These are phyloP conservation scores for Penicillium angulare DNA, from an alignment of 495 filamentous ascomycete genomes.

Conservation along the genomic window DNA sequence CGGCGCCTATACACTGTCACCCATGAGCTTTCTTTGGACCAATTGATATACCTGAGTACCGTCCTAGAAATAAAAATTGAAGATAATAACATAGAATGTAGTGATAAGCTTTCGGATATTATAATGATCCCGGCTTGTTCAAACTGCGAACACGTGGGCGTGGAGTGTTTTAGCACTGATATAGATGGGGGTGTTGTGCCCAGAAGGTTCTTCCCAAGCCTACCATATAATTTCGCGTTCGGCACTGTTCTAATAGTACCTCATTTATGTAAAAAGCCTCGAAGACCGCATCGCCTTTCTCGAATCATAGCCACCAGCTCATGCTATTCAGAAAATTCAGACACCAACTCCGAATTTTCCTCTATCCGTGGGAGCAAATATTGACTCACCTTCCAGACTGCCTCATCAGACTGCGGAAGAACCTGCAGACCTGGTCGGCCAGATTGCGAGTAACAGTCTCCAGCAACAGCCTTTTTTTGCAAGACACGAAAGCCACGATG, in stretches of 20 bases:
- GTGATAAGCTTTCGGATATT: too few species aligned
- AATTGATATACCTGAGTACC: too few species aligned
- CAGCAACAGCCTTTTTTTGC: not conserved
- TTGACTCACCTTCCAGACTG: not conserved
- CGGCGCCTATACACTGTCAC: too few species aligned
- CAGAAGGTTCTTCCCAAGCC: not conserved
- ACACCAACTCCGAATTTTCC: not conserved
- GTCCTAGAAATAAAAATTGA: too few species aligned
- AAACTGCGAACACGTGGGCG: not conserved
- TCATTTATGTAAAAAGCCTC: not conserved
- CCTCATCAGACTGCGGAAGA: not conserved
- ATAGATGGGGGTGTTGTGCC: not conserved
- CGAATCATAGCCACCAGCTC: not conserved
- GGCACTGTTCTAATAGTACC: not conserved
- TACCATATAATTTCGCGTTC: not conserved
- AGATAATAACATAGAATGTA: too few species aligned
- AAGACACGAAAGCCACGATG: not conserved
- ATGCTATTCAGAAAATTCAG: not conserved
- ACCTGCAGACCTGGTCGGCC: not conserved
- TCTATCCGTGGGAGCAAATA: not conserved
- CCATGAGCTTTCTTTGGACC: too few species aligned
- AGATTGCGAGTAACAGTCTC: not conserved
- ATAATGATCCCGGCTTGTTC: not conserved
- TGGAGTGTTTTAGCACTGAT: not conserved
- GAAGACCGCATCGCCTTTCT: not conserved